phyloP scores from a whole-genome alignment of 2,329 filamentous ascomycete species.

The Pseudogymnoascus sp. region DNA sequence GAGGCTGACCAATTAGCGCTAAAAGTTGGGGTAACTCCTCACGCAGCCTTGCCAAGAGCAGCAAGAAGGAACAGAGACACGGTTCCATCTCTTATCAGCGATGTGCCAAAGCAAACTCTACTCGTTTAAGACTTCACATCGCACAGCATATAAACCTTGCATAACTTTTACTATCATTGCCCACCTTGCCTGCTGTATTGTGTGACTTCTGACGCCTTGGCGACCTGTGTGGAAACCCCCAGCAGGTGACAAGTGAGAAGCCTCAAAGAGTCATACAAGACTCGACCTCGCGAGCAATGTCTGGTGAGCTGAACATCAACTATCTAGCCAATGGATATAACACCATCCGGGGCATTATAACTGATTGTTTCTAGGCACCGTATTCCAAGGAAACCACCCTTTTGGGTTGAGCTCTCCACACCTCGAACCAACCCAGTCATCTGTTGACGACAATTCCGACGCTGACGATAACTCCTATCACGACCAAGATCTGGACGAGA shows the following conservation, averaged over 20 bases:
- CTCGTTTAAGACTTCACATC: background rate
- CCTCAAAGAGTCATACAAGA: conserved; percentile 3
- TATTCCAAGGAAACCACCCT: background rate
- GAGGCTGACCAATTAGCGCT: conserved; percentile 3
- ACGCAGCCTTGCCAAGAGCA: conserved; percentile 1
- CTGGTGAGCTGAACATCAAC: background rate
- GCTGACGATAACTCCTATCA: conserved; percentile 15
- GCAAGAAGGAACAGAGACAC: background rate
- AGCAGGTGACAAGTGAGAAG: background rate
- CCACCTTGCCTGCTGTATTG: background rate
- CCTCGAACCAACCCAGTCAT: background rate
- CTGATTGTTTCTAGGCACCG: background rate
- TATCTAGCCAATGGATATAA: background rate
- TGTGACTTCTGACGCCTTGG: background rate
- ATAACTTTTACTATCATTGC: background rate
- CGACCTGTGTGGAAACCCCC: background rate
- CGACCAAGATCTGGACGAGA: conserved; percentile 10
- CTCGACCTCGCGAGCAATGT: background rate
- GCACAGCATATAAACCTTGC: background rate
- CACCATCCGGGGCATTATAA: background rate
- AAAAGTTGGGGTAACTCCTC: conserved; percentile 6
- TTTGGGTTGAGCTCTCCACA: background rate
- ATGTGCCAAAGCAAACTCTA: background rate
- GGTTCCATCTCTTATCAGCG: conserved; percentile 1
- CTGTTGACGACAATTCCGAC: conserved; percentile 9